Conservation (phyloP, 345 rosid species). For the Syzygium aqueum region DNA sequence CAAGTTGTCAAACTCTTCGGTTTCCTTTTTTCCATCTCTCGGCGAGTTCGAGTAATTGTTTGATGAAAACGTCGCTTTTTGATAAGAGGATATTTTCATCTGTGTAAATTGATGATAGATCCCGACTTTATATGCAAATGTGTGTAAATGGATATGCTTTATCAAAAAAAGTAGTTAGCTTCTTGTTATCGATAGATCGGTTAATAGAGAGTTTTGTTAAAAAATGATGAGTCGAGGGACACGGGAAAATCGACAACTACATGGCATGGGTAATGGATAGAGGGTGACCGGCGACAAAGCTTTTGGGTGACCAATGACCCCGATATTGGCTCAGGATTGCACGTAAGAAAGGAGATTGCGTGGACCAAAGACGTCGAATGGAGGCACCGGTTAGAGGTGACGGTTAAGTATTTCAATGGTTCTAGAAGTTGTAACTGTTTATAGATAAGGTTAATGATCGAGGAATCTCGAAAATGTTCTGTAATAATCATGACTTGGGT, state of each 20-base stretch:
- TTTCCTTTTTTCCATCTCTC: not conserved
- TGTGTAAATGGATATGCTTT: not conserved
- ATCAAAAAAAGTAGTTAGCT: too few relatives aligned
- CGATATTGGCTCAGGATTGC: not conserved
- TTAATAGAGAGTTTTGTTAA: not conserved
- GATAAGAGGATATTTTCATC: too few relatives aligned
- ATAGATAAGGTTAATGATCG: not conserved
- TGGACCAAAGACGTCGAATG: not conserved
- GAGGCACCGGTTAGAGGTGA: not conserved
- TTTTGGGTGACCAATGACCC: not conserved
- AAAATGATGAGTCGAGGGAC: not conserved
- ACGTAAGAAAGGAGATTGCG: too few relatives aligned
- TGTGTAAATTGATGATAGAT: too few relatives aligned
- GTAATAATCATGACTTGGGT: too few relatives aligned
- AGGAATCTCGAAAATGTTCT: too few relatives aligned
- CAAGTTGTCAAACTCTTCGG: not conserved
- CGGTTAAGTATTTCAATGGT: not conserved
- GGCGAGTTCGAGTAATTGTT: too few relatives aligned
- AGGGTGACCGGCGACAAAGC: not conserved
- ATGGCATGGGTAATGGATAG: not conserved
- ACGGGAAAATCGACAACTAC: not conserved
- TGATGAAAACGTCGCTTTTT: too few relatives aligned
- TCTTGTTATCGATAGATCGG: not conserved
- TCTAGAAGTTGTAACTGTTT: too few relatives aligned
- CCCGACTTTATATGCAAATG: rapidly evolving